These are phyloP conservation scores for Fragaria ananassa DNA, from an alignment of 306 rosid species.

Conservation along the genomic window DNA sequence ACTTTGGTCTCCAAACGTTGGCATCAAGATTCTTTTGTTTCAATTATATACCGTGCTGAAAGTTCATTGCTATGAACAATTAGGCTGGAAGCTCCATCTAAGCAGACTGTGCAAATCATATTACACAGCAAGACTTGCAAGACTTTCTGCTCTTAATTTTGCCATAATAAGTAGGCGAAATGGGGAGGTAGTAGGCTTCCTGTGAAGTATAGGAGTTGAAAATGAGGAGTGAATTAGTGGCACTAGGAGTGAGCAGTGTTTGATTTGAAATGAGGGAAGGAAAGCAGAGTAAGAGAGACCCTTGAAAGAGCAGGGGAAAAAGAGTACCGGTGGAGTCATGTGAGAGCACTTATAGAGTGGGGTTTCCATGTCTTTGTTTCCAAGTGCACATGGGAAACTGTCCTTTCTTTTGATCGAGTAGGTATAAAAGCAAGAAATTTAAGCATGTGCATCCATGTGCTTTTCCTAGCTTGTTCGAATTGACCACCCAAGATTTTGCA, in stretches of 20 bases:
- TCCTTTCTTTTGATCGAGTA: constrained; percentile 39
- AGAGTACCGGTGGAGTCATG: constrained; percentile 51
- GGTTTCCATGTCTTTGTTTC: constrained; percentile 49
- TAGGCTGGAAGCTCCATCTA: not conserved
- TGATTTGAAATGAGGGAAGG: constrained; percentile 49
- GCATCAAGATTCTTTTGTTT: not conserved
- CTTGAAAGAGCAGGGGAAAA: constrained; percentile 30
- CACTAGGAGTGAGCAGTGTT: constrained; percentile 44
- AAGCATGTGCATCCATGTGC: constrained; percentile 86
- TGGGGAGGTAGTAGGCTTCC: not conserved
- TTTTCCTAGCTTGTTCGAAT: constrained; percentile 24
- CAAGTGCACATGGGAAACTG: constrained; percentile 64
- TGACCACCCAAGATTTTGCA: constrained; percentile 34
- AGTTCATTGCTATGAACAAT: not conserved
- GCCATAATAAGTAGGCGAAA: not conserved
- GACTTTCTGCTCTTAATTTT: not conserved
- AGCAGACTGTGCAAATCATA: not conserved
- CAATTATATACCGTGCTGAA: not conserved
- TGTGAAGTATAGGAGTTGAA: not conserved
- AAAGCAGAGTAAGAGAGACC: constrained; percentile 22
- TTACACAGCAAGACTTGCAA: not conserved
- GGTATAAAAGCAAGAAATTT: constrained; percentile 37
- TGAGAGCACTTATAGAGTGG: constrained; percentile 70
- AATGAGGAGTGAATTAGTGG: not conserved
- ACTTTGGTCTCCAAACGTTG: not conserved